phyloP scores from a whole-genome alignment of 2,329 filamentous ascomycete genomes.

The Sporothrix mexicana region DNA sequence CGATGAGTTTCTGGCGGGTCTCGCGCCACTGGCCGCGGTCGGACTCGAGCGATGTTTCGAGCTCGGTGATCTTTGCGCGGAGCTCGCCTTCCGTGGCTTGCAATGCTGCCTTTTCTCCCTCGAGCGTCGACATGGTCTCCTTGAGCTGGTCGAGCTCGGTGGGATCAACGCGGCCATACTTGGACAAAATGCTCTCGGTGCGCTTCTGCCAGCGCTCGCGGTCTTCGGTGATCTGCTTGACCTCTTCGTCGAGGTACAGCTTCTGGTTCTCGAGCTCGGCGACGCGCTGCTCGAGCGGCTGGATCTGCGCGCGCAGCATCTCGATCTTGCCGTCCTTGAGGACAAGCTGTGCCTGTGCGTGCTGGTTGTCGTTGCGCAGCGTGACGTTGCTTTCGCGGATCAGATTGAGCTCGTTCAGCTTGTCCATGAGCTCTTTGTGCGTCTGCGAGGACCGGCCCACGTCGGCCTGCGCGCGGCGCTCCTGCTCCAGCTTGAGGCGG shows the following conservation, averaged over 20 bases:
- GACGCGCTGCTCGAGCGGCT: slow-evolving; percentile 81
- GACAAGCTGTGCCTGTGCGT: slow-evolving; percentile 75
- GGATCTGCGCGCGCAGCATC: slow-evolving; percentile 74
- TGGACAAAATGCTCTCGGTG: slow-evolving; percentile 92
- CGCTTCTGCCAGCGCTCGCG: slow-evolving; percentile 95
- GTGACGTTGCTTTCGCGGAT: slow-evolving; percentile 95
- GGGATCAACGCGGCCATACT: slow-evolving; percentile 94
- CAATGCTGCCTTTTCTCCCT: slow-evolving; percentile 67
- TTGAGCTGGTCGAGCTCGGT: slow-evolving; percentile 90
- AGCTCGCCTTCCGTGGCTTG: slow-evolving; percentile 58
- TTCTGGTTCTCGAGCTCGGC: slow-evolving; percentile 82
- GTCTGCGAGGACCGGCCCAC: slow-evolving; percentile 74
- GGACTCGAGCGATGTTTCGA: slow-evolving; percentile 58
- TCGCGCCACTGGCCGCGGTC: slow-evolving; percentile 62
- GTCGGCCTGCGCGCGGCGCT: slow-evolving; percentile 77
- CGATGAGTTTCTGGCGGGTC: slow-evolving; percentile 59
- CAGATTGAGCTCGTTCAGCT: slow-evolving; percentile 92
- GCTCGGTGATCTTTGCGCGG: slow-evolving; percentile 59
- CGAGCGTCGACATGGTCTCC: slow-evolving; percentile 70
- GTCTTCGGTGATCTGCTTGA: slow-evolving; percentile 87
- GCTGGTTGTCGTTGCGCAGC: slow-evolving; percentile 82
- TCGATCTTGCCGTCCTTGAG: slow-evolving; percentile 78
- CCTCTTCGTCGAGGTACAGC: slow-evolving; percentile 82
- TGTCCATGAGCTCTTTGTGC: slow-evolving; percentile 91
- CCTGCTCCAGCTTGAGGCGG: slow-evolving; percentile 86